Evolutionary conservation across 2,329 filamentous ascomycete genomes (phyloP), one percentile per base, ranked within the genome.

Genomic region (Westerdykella ornata): DNA sequence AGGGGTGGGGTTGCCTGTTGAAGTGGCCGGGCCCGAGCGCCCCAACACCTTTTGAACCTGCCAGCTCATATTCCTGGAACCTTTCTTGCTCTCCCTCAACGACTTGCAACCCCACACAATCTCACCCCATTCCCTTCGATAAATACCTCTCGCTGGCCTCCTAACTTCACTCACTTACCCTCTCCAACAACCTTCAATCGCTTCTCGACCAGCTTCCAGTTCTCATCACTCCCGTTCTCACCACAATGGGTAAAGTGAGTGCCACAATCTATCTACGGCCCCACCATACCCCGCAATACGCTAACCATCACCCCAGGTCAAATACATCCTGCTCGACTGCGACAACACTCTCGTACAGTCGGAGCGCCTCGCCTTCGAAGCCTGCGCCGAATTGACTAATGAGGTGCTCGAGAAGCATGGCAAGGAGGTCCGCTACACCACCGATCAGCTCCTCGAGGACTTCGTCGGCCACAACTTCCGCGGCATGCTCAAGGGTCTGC

Each of bases 391-490:
- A 46, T 81, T 95, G 51, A 84, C 88, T 74, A 95, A 95, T 71
- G 75, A 88, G 67, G 86, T 94, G 65, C 80, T 90, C 64, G 74
- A 76, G 55, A 76, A 77, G 59, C 76, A 83, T 60, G 71, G 74
- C 56, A 73, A 87, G 57, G 60, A 73, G 18, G 74, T 79, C 54
- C 79, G 77, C 62, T 95, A 94, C 73, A 88, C 85, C 3, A 84
- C 84, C 59, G 78, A 82, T 36, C 75, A 80, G 45, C 81, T 95
- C 49, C 85, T 94, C 70, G 72, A 75, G 54, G 85, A 94, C 70
- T 95, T 94, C 59, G 87, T 95, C 55, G 88, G 89, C 57, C 84
- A 92, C 67, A 94, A 94, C 77, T 95, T 94, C 77, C 86, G 88
- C 54, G 86, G 87, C 68, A 94, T 94, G 86, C 82, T 94, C 70